A percentile compares a stretch with the other conserved stretches of the same genome.
phyloP scores from a whole-genome alignment of 2,329 filamentous ascomycete species.

The Fonsecaea monophora region DNA sequence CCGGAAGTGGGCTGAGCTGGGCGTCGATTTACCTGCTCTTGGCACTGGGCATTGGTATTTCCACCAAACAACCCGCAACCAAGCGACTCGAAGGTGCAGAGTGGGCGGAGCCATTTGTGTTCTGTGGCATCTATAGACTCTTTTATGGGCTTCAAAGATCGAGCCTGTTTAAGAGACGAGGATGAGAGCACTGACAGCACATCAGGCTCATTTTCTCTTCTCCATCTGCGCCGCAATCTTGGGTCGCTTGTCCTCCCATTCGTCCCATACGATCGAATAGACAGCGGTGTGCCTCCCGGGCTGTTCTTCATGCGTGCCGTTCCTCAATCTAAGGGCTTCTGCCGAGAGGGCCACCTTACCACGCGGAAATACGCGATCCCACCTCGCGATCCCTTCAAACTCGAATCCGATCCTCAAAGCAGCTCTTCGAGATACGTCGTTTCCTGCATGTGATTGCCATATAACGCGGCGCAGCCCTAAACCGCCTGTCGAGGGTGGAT shows the following conservation, averaged over 20 bases:
- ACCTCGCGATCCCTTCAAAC: slow-evolving; percentile 17
- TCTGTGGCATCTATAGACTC: too few species aligned
- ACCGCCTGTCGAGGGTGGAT: slow-evolving; percentile 13
- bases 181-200: background rate
- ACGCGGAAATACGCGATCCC: slow-evolving; percentile 9
- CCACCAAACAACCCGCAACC: too few species aligned
- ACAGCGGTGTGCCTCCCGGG: slow-evolving; percentile 5
- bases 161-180: background rate
- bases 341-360: background rate
- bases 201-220: background rate
- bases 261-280: slow-evolving; percentile 14
- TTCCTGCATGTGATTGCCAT: slow-evolving; percentile 5
- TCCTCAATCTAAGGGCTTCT: slow-evolving; percentile 2
- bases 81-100: too few species aligned
- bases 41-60: too few species aligned
- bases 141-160: too few species aligned
- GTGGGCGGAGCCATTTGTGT: too few species aligned
- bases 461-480: slow-evolving; percentile 7
- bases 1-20: too few species aligned
- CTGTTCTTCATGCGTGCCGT: slow-evolving; percentile 8
- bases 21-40: too few species aligned
- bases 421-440: background rate
- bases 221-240: background rate
- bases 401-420: slow-evolving; percentile 13
- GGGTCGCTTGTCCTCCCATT: slow-evolving; percentile 18